These are phyloP conservation scores for Penicillium coffeae DNA, from an alignment of 495 filamentous ascomycete species.

Conservation along the genomic window DNA sequence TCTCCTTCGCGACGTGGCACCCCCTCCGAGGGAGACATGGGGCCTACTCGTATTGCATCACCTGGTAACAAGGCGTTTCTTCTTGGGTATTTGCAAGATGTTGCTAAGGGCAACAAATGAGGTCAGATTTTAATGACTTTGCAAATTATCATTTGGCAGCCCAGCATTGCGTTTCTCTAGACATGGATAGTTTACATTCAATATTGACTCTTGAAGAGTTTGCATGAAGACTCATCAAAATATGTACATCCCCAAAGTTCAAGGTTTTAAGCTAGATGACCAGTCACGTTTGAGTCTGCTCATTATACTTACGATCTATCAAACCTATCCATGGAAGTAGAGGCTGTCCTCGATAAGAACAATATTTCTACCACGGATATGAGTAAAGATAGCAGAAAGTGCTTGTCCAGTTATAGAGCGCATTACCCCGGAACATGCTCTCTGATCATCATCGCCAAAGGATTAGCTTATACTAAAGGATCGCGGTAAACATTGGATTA, in stretches of 20 bases:
- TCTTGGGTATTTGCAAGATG: constrained; percentile 66
- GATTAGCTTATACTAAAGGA: background rate
- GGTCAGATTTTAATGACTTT: background rate
- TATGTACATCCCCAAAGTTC: too few species aligned
- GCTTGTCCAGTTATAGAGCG: too few species aligned
- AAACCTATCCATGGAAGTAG: too few species aligned
- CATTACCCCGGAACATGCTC: too few species aligned
- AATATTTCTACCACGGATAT: too few species aligned
- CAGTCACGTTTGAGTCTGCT: too few species aligned
- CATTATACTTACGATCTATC: too few species aligned
- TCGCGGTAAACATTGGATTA: background rate
- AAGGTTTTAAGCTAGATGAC: too few species aligned
- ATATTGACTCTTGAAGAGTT: background rate
- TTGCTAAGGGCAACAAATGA: constrained; percentile 46
- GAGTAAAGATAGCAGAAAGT: too few species aligned
- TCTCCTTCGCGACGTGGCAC: constrained; percentile 39
- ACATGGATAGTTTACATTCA: background rate
- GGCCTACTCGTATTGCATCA: constrained; percentile 51
- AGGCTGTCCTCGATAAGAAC: too few species aligned
- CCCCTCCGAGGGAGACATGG: constrained; percentile 41
- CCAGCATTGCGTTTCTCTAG: background rate
- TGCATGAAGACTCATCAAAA: background rate
- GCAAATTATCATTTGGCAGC: background rate
- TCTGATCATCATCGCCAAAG: too few species aligned
- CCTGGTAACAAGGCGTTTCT: constrained; percentile 73